Evolutionary conservation across 2,329 filamentous ascomycete species (phyloP), one percentile per base, ranked within the genome.

Genomic region (Plenodomus lindquistii): DNA sequence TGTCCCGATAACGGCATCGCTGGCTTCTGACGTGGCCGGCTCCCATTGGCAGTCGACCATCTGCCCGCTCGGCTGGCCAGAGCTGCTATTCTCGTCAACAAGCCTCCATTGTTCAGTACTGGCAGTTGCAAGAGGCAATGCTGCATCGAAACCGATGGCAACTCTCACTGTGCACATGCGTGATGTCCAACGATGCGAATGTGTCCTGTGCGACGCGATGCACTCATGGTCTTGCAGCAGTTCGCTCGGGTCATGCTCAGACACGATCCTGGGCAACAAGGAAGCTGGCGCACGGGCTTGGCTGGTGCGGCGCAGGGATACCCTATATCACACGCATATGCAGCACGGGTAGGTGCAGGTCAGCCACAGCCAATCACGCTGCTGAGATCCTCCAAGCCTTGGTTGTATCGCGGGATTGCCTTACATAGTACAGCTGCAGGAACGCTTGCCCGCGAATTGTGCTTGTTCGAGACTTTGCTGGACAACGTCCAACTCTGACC

Each of bases 361-460:
- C 43, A 46, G 54, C 64, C 60, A 47, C 50, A 46, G 19, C 67
- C 69, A 70, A 70, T 69, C 50, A 54, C 35, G 15, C 35, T 37
- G 37, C 45, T 31, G 39, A 35, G 16, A 16, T 37, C 31, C 27
- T 38, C 45, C 56, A 63, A 63, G 64, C 52, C 44, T n/a, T 47
- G 53, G 44, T 54, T 60, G 59, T 56, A 59, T 61, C 57, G 67
- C 66, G 66, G 65, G 61, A 67, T 62, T 56, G 58, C 65, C 65
- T 65, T 58, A 62, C n/a, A n/a, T n/a, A n/a, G n/a, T n/a, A n/a
- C 55, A 62, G 63, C 67, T 71, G 67, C 69, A 72, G 69, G 69
- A 71, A 72, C 69, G 50, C 55, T 59, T 48, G 62, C 53, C 54
- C 54, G 58, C 45, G 54, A 49, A 50, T 49, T 56, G 57, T 55